These are phyloP conservation scores for Bruguiera sexangula DNA, from an alignment of 345 rosid genomes.

Conservation along the genomic window DNA sequence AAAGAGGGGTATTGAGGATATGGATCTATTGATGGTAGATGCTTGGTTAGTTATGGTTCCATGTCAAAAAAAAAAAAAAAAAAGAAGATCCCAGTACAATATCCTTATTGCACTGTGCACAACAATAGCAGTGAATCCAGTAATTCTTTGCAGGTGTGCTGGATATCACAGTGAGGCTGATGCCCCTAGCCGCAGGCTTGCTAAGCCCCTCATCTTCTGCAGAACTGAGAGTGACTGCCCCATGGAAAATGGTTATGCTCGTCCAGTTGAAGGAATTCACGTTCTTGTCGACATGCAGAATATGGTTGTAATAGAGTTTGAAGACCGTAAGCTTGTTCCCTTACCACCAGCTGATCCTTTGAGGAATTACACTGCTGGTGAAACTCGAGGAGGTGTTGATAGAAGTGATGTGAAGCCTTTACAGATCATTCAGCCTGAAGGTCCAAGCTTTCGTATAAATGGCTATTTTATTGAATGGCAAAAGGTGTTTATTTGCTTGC, in stretches of 20 bases:
- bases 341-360: conserved; percentile 89
- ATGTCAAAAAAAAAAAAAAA: not conserved
- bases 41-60: conserved; percentile 21
- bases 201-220: conserved; percentile 93
- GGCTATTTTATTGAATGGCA: conserved; percentile 91
- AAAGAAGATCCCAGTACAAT: not conserved
- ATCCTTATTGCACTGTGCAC: not conserved
- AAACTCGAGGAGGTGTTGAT: conserved; percentile 93
- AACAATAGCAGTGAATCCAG: not conserved
- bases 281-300: conserved; percentile 91
- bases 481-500: conserved; percentile 48
- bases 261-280: conserved; percentile 88
- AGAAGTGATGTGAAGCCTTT: conserved; percentile 92
- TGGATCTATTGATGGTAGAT: conserved; percentile 96
- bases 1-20: conserved; percentile 92
- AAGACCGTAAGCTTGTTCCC: conserved; percentile 88
- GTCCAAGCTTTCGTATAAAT: conserved; percentile 88
- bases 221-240: conserved; percentile 96
- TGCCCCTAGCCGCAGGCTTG: conserved; percentile 82
- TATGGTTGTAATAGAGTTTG: conserved; percentile 82
- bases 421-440: conserved; percentile 85
- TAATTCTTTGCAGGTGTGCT: conserved; percentile 56
- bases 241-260: conserved; percentile 97
- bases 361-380: conserved; percentile 86
- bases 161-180: conserved; percentile 84